Base-by-base conservation (phyloP, 352 stramenopile genomes). In the Globisporangium emineosum region DNA sequence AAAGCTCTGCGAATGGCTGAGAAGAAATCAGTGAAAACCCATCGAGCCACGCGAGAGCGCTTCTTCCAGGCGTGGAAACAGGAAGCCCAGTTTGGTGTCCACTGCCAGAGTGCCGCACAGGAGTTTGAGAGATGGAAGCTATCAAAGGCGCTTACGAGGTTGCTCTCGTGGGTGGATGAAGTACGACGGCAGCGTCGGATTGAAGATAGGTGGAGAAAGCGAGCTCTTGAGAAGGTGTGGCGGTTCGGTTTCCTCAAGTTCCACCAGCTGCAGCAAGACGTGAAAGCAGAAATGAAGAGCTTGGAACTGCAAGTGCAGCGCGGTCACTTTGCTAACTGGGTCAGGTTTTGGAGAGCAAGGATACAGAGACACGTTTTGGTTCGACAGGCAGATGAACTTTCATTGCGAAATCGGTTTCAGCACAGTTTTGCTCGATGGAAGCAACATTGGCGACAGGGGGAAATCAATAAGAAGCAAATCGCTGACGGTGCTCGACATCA, bases 1-100 rank as follows among this genome's bases (percentile, higher is more conserved):
- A 67, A 43, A 68, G 74, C 67, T 27, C 57, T 73, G 25, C 47
- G 35, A 27, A 29, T 76, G 49, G 61, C 60, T 12, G 43, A 29
- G 30, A 59, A 64, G 21, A 63, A 21, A 9, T 27, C 35, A 3
- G 27, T 47, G 9, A 25, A 19, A 17, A 40, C 35, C 1, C 13
- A 21, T 8, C 32, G 17, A 32, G 15, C 6, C 7, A 58, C 35
- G 1, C 57, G 49, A 33, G 37, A 40, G 35, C 57, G 32, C 2
- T 50, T 47, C 27, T 69, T 69, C 21, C 23, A 8, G 0, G 35
- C 19, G 9, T 69, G 57, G 64, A 51, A 56, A 32, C 21, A 13
- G 12, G 49, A 55, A 47, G 45, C 29, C 2, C 4, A 29, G 8
- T 29, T 59, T 19, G 2, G 23, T n/a, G 12, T 30, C 1, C 17